Base-by-base conservation (phyloP, 192 early-diverging fungal species). In the Backusella tuberculispora region DNA sequence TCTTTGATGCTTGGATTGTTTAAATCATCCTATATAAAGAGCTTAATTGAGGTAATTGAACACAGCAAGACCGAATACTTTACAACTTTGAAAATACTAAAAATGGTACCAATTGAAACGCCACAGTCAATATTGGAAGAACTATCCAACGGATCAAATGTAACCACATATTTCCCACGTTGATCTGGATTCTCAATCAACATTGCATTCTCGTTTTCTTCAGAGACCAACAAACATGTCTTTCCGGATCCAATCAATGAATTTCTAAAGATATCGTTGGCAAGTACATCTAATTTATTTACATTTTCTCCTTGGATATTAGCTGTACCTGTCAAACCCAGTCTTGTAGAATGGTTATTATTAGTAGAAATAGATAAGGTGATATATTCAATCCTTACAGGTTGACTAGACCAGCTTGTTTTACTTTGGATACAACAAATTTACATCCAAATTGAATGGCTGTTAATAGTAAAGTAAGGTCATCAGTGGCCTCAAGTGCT, bases 91-190 rank as follows among this genome's bases (percentile, higher is more conserved):
- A 95, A 99, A 77, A 99, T 95, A 56, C 97, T 96, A 87, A 97
- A 99, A 80, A 99, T 99, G 26, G 97, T 99, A 81, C 97, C 97
- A 40, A 99, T 93, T n/a, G 95, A 96, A 40, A 97, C 96, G 87
- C 96, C 97, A 80, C 95, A 96, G 79, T 99, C 97, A 82, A 99
- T 99, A 87, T 99, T 99, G 86, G 92, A 94, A 74, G 90, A 92
- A 65, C 97, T 96, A 81, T 98, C 96, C 21, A 99, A 88, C 47
- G 96, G 96, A 85, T 98, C 97, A 90, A 99, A 99, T 26, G 93
- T 93, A 29, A 97, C 94, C 80, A 91, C 92, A 87, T 98, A 98
- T 80, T 95, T 91, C 71, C 94, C 96, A 43, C 87, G 87, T 74
- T 92, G 81, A 67, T 86, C 84, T 13, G 68, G 76, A 67, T 88